Evolutionary conservation across 2,329 filamentous ascomycete genomes (phyloP).

Genomic region (Orbilia javanica): DNA sequence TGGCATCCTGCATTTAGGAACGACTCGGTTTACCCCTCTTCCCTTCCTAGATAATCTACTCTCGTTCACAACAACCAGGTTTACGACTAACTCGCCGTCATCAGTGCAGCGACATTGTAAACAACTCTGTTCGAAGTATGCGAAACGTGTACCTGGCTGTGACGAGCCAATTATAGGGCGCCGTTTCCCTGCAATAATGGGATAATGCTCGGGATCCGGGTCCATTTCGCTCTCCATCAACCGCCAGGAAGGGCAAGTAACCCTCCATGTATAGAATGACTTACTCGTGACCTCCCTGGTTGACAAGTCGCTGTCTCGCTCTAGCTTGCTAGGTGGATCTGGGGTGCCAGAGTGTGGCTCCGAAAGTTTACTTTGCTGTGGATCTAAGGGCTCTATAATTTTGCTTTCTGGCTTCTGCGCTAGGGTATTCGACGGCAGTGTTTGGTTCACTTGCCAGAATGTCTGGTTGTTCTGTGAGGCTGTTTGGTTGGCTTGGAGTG

Average conservation of each 20-base stretch:
- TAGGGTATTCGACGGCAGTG: neutral
- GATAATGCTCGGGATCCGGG: neutral
- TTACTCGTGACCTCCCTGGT: neutral
- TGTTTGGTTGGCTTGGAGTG: neutral
- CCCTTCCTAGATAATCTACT: no score
- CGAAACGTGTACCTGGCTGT: no score
- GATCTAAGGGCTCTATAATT: no score
- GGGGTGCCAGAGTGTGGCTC: neutral
- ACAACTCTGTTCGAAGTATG: neutral
- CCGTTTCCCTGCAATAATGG: neutral
- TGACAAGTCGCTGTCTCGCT: neutral
- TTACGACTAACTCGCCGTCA: neutral
- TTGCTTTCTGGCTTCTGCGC: neutral
- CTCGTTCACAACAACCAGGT: no score
- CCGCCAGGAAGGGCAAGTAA: neutral
- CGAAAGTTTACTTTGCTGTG: neutral
- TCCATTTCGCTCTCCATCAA: neutral
- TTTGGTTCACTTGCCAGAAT: neutral
- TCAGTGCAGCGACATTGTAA: neutral
- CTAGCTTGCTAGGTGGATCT: neutral
- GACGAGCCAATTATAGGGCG: neutral
- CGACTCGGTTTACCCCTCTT: no score
- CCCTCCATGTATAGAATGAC: neutral
- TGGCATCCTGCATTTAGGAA: neutral
- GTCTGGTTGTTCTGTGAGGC: neutral